Evolutionary conservation across 1,284 basidiomycete genomes (phyloP), one percentile per base, ranked within the genome.

Genomic region (Pisolithus thermaeus): DNA sequence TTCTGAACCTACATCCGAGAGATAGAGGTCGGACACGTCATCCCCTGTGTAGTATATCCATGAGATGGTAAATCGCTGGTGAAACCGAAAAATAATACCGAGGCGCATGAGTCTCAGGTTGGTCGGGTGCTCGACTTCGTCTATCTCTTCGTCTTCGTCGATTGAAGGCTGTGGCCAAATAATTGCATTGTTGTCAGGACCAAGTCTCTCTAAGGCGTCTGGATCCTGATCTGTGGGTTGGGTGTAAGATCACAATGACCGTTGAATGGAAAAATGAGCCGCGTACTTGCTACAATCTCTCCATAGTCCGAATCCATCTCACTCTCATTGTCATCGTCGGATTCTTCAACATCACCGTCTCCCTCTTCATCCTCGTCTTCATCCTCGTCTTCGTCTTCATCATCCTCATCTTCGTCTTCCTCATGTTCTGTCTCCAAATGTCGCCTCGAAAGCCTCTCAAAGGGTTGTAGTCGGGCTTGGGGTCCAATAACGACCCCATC

Each of bases 401-500:
- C 60, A 2, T 60, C 55, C 8, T 54, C 57, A 2, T 55, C 58
- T 4, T 53, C 56, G 1, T 66, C 65, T 5, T 66, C 68, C 0
- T 71, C 66, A 4, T 64, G 62, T 8, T 68, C 69, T 1, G 53
- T 61, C 12, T 45, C 56, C 51, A 66, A 63, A 27, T 69, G 71
- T 56, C 68, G 73, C 59, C 70, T 75, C 47, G 84, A 82, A 42
- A 98, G 73, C 50, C 91, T 76, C 58, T 84, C 80, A 61, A 90
- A 94, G 22, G 82, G 79, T 23, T 73, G 70, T 35, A 97, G 63
- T 49, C 67, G 72, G n/a, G 88, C 87, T 28, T 80, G 76, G 14
- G 85, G 84, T 0, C 90, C 90, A 16, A 97, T 72, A 36, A 77
- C 74, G 3, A 95, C 93, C 16, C 80, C 85, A 60, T 93, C 86